Conservation (phyloP, 495 filamentous ascomycete species). For the Stereocaulon alpinum region DNA sequence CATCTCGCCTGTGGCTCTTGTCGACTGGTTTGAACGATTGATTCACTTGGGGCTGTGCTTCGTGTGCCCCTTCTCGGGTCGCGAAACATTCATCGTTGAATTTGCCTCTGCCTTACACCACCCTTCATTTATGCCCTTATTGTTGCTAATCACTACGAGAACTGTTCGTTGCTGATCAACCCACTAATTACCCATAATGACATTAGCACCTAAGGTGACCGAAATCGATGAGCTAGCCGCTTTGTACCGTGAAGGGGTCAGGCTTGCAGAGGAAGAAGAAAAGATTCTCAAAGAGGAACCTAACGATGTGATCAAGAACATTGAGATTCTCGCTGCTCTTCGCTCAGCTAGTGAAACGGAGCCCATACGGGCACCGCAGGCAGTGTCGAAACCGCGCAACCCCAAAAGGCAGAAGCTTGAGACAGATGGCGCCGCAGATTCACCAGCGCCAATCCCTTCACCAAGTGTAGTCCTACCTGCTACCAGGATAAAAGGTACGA, state of each 20-base stretch:
- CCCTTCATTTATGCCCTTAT: too few species aligned
- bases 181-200: neutral
- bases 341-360: conserved; percentile 47
- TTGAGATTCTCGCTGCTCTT: conserved; percentile 52
- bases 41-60: too few species aligned
- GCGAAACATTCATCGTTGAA: too few species aligned
- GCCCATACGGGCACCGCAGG: conserved; percentile 33
- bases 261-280: conserved; percentile 51
- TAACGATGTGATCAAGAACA: conserved; percentile 48
- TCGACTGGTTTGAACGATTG: too few species aligned
- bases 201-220: conserved; percentile 13
- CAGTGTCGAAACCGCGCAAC: conserved; percentile 46
- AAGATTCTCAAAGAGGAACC: conserved; percentile 47
- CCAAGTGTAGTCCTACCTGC: conserved; percentile 35
- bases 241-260: conserved; percentile 53
- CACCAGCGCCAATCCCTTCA: conserved; percentile 48
- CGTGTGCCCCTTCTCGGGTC: too few species aligned
- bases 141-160: too few species aligned
- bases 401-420: conserved; percentile 53
- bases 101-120: too few species aligned
- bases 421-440: conserved; percentile 59
- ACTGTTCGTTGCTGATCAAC: neutral
- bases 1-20: too few species aligned
- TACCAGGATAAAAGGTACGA: conserved; percentile 33
- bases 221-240: conserved; percentile 38